These are phyloP conservation scores for Blastobotrys niveus DNA, from an alignment of 1,139 yeast genomes.

Conservation along the genomic window DNA sequence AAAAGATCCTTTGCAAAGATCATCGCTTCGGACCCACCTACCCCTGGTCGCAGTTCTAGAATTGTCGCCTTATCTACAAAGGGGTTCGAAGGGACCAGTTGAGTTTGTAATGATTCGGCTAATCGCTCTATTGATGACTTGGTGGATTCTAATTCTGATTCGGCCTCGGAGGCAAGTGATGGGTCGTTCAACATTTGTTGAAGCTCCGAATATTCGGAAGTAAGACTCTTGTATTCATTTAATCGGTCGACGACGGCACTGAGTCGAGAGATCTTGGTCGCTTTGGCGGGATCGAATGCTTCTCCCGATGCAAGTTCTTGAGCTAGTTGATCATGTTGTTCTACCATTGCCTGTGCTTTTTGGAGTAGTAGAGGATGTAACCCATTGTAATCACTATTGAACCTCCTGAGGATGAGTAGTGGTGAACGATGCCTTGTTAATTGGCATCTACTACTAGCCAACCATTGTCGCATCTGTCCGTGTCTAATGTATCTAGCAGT, in stretches of 20 bases:
- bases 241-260: slow-evolving; percentile 50
- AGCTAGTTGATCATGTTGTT: slow-evolving; percentile 44
- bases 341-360: slow-evolving; percentile 51
- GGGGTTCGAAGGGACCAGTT: slow-evolving; percentile 69
- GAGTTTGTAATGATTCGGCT: slow-evolving; percentile 44
- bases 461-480: too few species aligned
- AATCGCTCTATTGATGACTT: slow-evolving; percentile 28
- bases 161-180: slow-evolving; percentile 40
- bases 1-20: slow-evolving; percentile 76
- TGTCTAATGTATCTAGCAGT: too few species aligned
- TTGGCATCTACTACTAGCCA: too few species aligned
- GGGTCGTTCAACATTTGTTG: slow-evolving; percentile 35
- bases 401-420: not conserved
- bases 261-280: slow-evolving; percentile 52
- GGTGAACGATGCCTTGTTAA: too few species aligned
- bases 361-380: slow-evolving; percentile 31
- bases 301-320: slow-evolving; percentile 39
- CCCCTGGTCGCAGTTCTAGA: slow-evolving; percentile 87
- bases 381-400: slow-evolving; percentile 8
- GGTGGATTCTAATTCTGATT: slow-evolving; percentile 44
- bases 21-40: slow-evolving; percentile 93
- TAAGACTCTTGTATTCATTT: slow-evolving; percentile 40
- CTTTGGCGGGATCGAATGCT: slow-evolving; percentile 50
- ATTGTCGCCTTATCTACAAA: slow-evolving; percentile 75
- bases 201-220: slow-evolving; percentile 34